Evolutionary conservation across 2,329 filamentous ascomycete genomes (phyloP).

Genomic region (Penicillium fuscoglaucum): DNA sequence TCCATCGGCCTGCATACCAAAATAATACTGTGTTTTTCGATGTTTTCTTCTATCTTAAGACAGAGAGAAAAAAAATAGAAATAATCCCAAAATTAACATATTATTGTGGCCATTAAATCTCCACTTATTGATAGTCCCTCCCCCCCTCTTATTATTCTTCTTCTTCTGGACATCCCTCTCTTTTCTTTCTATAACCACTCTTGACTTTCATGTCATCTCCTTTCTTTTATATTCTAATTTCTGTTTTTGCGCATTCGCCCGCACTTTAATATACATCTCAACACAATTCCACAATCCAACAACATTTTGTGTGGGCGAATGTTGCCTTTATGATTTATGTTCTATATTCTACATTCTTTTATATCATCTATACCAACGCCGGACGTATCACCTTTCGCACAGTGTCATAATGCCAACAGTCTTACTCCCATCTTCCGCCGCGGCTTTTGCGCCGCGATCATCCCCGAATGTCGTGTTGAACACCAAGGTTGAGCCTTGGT

Average conservation of each 20-base stretch:
- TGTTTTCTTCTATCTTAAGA: neutral
- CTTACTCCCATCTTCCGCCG: constrained; percentile 90
- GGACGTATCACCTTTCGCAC: constrained; percentile 53
- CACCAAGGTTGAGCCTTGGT: constrained; percentile 91
- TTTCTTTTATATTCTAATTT: constrained; percentile 31
- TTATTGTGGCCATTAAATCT: constrained; percentile 18
- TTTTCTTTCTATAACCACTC: constrained; percentile 19
- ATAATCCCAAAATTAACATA: constrained; percentile 6
- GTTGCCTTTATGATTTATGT: constrained; percentile 39
- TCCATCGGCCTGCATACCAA: constrained; percentile 9
- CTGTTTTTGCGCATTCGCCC: constrained; percentile 38
- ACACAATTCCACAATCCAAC: constrained; percentile 9
- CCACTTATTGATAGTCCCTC: constrained; percentile 14
- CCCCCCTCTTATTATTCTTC: constrained; percentile 18
- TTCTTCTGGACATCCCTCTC: constrained; percentile 3
- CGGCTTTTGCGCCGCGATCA: constrained; percentile 90
- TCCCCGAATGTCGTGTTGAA: constrained; percentile 93
- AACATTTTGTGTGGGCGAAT: constrained; percentile 40
- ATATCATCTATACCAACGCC: constrained; percentile 44
- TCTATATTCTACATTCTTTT: constrained; percentile 33
- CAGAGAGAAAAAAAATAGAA: constrained; percentile 3
- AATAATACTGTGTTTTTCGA: constrained; percentile 8
- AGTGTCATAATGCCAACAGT: constrained; percentile 78
- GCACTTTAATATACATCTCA: constrained; percentile 33
- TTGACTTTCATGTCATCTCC: constrained; percentile 23